phyloP scores from a whole-genome alignment of 2,329 filamentous ascomycete genomes.

The Pseudopithomyces chartarum region DNA sequence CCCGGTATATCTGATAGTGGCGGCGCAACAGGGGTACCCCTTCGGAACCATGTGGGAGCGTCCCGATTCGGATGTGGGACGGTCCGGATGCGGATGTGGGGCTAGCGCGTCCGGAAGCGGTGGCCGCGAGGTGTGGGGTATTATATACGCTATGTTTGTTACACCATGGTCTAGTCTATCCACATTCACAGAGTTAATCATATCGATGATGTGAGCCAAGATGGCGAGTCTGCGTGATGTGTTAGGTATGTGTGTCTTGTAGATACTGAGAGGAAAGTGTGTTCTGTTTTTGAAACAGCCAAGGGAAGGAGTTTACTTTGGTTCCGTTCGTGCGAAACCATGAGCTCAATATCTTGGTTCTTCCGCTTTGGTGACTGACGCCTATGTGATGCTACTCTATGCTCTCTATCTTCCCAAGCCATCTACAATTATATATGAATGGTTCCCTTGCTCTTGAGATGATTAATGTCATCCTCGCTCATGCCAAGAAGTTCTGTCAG shows the following conservation, averaged over 20 bases:
- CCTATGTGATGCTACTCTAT: background rate
- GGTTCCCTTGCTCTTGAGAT: slow-evolving; percentile 24
- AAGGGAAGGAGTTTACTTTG: too few species aligned
- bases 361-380: too few species aligned
- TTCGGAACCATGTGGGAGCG: slow-evolving; percentile 16
- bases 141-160: too few species aligned
- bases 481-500: slow-evolving; percentile 36
- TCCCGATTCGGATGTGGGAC: slow-evolving; percentile 13
- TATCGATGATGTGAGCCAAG: too few species aligned
- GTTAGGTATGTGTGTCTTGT: too few species aligned
- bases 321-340: too few species aligned
- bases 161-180: too few species aligned
- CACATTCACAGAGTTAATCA: too few species aligned
- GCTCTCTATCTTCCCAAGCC: background rate
- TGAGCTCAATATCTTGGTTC: too few species aligned
- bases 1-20: slow-evolving; percentile 8
- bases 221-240: too few species aligned
- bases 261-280: too few species aligned
- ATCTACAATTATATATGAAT: slow-evolving; percentile 12
- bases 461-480: slow-evolving; percentile 26
- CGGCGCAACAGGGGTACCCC: slow-evolving; percentile 4
- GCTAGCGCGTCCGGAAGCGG: slow-evolving; percentile 20
- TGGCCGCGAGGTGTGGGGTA: background rate
- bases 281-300: too few species aligned
- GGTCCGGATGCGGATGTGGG: slow-evolving; percentile 21